phyloP scores from a whole-genome alignment of 495 filamentous ascomycete species.

The Hypoxylon cercidicola region DNA sequence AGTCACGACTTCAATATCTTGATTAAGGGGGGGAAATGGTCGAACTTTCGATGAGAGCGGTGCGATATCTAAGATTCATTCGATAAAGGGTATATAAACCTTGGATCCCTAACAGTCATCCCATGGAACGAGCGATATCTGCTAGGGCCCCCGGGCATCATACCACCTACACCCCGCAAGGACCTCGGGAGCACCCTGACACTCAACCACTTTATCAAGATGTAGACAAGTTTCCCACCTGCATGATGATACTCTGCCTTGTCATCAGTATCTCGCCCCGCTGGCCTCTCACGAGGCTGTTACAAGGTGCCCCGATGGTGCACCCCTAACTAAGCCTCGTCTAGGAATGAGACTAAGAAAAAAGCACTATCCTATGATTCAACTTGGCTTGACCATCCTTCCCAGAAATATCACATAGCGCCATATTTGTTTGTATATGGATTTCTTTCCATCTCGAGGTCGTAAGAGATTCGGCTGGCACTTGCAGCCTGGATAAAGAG shows the following conservation, averaged over 20 bases:
- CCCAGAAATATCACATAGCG: conserved; percentile 36
- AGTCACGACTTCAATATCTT: not conserved
- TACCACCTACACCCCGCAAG: too few species aligned
- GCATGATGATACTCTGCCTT: conserved; percentile 22
- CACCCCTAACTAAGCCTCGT: conserved; percentile 7
- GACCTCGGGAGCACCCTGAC: conserved; percentile 1
- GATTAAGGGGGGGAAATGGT: conserved; percentile 3
- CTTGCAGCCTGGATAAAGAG: conserved; percentile 12
- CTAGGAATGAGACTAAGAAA: conserved; percentile 11
- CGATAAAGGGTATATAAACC: conserved; percentile 4
- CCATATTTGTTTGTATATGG: conserved; percentile 17
- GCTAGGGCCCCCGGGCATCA: not conserved
- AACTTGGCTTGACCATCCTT: conserved; percentile 13
- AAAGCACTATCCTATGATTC: conserved; percentile 8
- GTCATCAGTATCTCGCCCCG: conserved; percentile 7
- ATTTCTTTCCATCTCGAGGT: conserved; percentile 11
- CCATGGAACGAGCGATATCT: conserved; percentile 4
- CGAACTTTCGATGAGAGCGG: conserved; percentile 9
- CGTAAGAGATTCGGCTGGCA: conserved; percentile 9
- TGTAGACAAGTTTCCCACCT: conserved; percentile 25
- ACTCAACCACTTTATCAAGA: conserved; percentile 15
- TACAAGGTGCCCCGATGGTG: conserved; percentile 7
- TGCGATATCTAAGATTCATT: not conserved
- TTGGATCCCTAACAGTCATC: conserved; percentile 1
- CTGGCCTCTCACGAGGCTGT: conserved; percentile 9